phyloP scores from a whole-genome alignment of 352 stramenopile species.

The Pythium dissotocum region DNA sequence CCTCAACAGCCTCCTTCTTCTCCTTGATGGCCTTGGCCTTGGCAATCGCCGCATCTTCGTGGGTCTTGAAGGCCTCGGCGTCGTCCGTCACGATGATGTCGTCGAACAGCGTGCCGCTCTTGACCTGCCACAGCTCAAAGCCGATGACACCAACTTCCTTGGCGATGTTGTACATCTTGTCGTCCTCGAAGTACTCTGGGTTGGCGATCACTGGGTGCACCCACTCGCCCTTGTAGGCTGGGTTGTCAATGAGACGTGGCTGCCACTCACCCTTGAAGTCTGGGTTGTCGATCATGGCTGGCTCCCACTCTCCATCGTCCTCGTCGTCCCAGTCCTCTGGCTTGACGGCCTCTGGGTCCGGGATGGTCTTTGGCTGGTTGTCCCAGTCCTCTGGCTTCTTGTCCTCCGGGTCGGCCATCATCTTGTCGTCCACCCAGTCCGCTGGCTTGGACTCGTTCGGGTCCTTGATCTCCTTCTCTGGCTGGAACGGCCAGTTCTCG shows the following conservation, averaged over 20 bases:
- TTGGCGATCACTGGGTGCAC: slow-evolving; percentile 96
- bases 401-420: slow-evolving; percentile 94
- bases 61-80: slow-evolving; percentile 94
- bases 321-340: slow-evolving; percentile 99
- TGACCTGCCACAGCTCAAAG: slow-evolving; percentile 99
- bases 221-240: slow-evolving; percentile 99
- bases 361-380: slow-evolving; percentile 95
- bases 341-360: slow-evolving; percentile 96
- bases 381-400: slow-evolving; percentile 97
- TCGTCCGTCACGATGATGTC: slow-evolving; percentile 99
- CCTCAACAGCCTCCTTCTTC: slow-evolving; percentile 80
- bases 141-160: slow-evolving; percentile 96
- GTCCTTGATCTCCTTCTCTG: slow-evolving; percentile 97
- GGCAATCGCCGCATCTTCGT: slow-evolving; percentile 94
- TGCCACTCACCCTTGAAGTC: slow-evolving; percentile 99
- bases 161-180: slow-evolving; percentile 94
- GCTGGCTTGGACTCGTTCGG: slow-evolving; percentile 95
- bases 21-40: slow-evolving; percentile 80
- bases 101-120: slow-evolving; percentile 98
- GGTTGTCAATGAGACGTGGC: slow-evolving; percentile 98
- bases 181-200: slow-evolving; percentile 96
- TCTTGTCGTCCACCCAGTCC: slow-evolving; percentile 96
- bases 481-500: slow-evolving; percentile 96
- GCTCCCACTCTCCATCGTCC: slow-evolving; percentile 99
- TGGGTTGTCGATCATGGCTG: slow-evolving; percentile 94